Base-by-base conservation (phyloP, 257 asterid species). In the Przewalskia tangutica region DNA sequence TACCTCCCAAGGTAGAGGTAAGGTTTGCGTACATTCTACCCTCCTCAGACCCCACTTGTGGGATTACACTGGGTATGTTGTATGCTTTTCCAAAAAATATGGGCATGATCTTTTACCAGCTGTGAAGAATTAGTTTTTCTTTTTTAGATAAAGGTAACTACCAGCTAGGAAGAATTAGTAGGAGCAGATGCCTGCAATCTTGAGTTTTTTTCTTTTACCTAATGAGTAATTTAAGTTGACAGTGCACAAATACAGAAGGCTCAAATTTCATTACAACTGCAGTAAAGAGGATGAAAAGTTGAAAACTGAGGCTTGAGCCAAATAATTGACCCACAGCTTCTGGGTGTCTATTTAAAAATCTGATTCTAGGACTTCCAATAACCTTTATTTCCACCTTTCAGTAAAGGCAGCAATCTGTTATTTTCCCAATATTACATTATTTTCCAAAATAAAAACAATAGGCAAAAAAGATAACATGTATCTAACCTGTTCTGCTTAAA, bases 401-500 rank as follows among this genome's bases (percentile, higher is more conserved):
- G 40, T 46, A 71, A 63, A 20, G 1, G 3, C 7, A 71, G 40
- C 62, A 75, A 75, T 51, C 27, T 50, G 12, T 23, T 75, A 75
- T 75, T 38, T 73, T 75, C 27, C 16, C 18, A 50, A 23, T 23
- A 20, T 11, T 48, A 75, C 62, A 50, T 50, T 27, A 48, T 50
- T 34, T 73, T 75, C 23, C 60, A 68, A 48, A 50, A 23, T 14
- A 50, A 27, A 23, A 46, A 73, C 40, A 71, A 71, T 44, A 44
- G 12, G 78, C 58, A 71, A 71, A 71, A 46, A 71, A 46, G 18
- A 4, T 32, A 53, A 42, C 77, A 83, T 36, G 40, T 46, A 60
- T 62, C 62, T 46, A 65, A 93, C 99, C 99, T 96, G 89, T 96
- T 96, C 77, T 84, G 86, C 88, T 89, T 94, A 85, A 96, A 96